Percentiles rank a stretch among this genome's conserved stretches.
phyloP scores from a whole-genome alignment of 2,329 filamentous ascomycete genomes.

The Fusarium circinatum region DNA sequence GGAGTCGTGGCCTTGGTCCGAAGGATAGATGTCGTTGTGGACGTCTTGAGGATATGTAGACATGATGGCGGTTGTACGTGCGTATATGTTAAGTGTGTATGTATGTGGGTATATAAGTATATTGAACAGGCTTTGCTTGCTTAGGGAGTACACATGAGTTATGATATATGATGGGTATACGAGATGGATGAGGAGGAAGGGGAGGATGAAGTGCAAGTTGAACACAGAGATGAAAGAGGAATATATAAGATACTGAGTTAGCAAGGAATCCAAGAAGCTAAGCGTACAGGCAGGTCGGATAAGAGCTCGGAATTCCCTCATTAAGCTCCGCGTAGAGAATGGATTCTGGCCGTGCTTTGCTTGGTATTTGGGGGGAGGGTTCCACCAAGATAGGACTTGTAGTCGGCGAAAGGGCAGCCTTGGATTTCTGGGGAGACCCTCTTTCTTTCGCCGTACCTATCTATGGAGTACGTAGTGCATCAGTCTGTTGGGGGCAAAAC shows the following conservation, averaged over 20 bases:
- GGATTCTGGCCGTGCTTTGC: constrained; percentile 11
- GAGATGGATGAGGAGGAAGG: constrained; percentile 3
- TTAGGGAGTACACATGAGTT: neutral
- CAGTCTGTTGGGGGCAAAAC: constrained; percentile 22
- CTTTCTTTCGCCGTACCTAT: neutral
- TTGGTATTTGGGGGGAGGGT: constrained; percentile 14
- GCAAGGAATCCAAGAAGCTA: constrained; percentile 20
- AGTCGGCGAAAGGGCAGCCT: constrained; percentile 23
- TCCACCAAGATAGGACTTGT: constrained; percentile 16
- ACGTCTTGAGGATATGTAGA: constrained; percentile 29
- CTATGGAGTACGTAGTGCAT: neutral
- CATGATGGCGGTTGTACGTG: constrained; percentile 27
- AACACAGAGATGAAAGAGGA: constrained; percentile 22
- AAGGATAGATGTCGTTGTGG: constrained; percentile 41
- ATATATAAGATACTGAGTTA: constrained; percentile 31
- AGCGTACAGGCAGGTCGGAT: neutral
- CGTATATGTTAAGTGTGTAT: neutral
- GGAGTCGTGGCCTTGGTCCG: constrained; percentile 41
- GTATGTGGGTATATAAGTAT: neutral
- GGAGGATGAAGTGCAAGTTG: neutral
- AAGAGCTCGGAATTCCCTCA: constrained; percentile 39
- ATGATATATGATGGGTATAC: neutral
- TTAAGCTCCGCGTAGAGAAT: constrained; percentile 23
- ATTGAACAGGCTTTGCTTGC: constrained; percentile 4
- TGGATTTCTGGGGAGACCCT: constrained; percentile 30